Evolutionary conservation across 2,329 filamentous ascomycete species (phyloP).

Genomic region (Claviceps pazoutovae): DNA sequence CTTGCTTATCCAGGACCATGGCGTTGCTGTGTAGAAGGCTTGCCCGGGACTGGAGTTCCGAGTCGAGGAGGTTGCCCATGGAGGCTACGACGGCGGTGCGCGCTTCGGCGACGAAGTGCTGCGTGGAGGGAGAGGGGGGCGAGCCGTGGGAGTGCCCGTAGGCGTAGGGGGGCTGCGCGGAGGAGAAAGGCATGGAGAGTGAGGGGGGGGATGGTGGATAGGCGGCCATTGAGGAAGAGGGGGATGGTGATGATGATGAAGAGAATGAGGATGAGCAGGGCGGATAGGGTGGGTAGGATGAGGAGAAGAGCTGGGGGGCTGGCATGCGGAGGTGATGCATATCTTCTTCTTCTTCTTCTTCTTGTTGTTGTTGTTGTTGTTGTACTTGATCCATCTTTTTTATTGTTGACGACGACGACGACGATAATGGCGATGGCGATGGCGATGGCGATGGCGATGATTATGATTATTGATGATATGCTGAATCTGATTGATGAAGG

Average conservation of each 20-base stretch:
- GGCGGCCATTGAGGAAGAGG: not conserved
- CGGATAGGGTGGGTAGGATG: not conserved
- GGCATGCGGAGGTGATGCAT: not conserved
- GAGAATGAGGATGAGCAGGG: not conserved
- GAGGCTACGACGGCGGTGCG: conserved; percentile 45
- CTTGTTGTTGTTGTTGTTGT: not conserved
- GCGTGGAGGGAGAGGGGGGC: conserved; percentile 25
- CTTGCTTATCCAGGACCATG: conserved; percentile 50
- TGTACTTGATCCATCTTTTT: not conserved
- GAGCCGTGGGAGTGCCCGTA: conserved; percentile 1
- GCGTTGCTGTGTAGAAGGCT: conserved; percentile 56
- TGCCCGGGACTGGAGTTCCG: conserved; percentile 54
- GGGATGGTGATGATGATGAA: not conserved
- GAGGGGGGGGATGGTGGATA: not conserved
- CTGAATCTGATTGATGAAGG: no score
- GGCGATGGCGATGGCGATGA: no score
- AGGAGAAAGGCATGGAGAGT: not conserved
- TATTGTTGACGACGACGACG: not conserved
- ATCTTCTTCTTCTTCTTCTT: not conserved
- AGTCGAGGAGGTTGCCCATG: conserved; percentile 56
- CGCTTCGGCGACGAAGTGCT: conserved; percentile 39
- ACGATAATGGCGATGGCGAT: not conserved
- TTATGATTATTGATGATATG: no score
- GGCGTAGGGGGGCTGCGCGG: conserved; percentile 5
- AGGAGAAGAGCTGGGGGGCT: not conserved